phyloP scores from a whole-genome alignment of 176 grass and related monocot genomes.

The Oryza coarctata region DNA sequence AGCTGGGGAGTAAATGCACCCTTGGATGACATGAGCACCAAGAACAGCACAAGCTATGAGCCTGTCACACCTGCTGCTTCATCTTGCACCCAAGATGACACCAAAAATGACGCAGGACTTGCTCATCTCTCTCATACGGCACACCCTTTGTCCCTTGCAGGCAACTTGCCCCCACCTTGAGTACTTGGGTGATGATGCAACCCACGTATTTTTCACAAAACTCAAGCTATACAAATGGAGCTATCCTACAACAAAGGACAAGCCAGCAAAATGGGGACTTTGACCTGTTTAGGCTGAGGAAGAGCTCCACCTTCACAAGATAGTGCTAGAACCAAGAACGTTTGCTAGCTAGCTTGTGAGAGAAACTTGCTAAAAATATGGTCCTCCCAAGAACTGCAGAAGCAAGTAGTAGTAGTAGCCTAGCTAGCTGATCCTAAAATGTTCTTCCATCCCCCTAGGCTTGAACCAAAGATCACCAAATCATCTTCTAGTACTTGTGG shows the following conservation, averaged over 20 bases:
- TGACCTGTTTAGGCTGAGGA: background rate
- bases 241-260: constrained; percentile 1
- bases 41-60: background rate
- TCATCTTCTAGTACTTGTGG: background rate
- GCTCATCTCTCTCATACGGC: background rate
- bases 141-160: constrained; percentile 18
- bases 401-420: background rate
- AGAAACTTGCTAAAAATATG: background rate
- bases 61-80: background rate
- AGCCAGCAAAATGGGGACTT: background rate
- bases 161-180: constrained; percentile 12
- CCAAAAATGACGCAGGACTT: constrained; percentile 18
- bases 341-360: constrained; percentile 13
- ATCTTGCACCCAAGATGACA: constrained; percentile 22
- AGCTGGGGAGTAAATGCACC: background rate
- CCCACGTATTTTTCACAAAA: constrained; percentile 8
- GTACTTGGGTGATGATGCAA: constrained; percentile 42
- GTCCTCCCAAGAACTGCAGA: constrained; percentile 9
- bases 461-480: constrained; percentile 16
- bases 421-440: background rate
- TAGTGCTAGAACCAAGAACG: background rate
- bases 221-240: constrained; percentile 9
- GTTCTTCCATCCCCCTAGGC: constrained; percentile 9
- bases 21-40: background rate
- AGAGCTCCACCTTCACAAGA: constrained; percentile 14